These are phyloP conservation scores for Globisporangium megalacanthum DNA, from an alignment of 352 stramenopile genomes.

Conservation along the genomic window DNA sequence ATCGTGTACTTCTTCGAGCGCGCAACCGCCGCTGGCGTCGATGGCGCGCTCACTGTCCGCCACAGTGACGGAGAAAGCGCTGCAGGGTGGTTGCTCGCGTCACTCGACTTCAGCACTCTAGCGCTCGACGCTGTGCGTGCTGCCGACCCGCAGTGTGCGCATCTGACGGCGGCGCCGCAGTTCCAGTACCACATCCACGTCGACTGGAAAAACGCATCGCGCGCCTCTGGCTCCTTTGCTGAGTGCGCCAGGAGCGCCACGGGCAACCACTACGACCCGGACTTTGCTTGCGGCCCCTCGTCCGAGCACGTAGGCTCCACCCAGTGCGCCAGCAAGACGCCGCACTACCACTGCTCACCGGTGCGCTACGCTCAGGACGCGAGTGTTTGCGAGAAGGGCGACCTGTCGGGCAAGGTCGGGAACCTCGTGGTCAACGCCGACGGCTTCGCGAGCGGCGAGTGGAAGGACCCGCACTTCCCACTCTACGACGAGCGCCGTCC, in stretches of 20 bases:
- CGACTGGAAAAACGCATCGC: constrained; percentile 22
- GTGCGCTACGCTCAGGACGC: constrained; percentile 22
- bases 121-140: constrained; percentile 7
- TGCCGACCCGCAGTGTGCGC: constrained; percentile 13
- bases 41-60: constrained; percentile 12
- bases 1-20: constrained; percentile 16
- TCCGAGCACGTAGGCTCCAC: constrained; percentile 28
- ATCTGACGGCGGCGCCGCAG: neutral
- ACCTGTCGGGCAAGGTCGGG: constrained; percentile 43
- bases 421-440: constrained; percentile 17
- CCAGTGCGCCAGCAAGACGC: constrained; percentile 9
- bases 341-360: constrained; percentile 30
- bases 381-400: constrained; percentile 32
- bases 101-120: constrained; percentile 10
- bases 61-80: neutral
- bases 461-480: constrained; percentile 30
- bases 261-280: constrained; percentile 44
- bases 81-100: constrained; percentile 11
- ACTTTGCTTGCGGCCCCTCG: constrained; percentile 27
- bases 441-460: constrained; percentile 16
- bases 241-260: constrained; percentile 24
- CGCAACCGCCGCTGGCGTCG: constrained; percentile 6
- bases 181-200: constrained; percentile 43
- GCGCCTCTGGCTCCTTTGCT: constrained; percentile 20
- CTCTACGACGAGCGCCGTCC: constrained; percentile 14